Evolutionary conservation across 2,329 filamentous ascomycete genomes (phyloP), one percentile per base, ranked within the genome.

Genomic region (Capronia coronata): DNA sequence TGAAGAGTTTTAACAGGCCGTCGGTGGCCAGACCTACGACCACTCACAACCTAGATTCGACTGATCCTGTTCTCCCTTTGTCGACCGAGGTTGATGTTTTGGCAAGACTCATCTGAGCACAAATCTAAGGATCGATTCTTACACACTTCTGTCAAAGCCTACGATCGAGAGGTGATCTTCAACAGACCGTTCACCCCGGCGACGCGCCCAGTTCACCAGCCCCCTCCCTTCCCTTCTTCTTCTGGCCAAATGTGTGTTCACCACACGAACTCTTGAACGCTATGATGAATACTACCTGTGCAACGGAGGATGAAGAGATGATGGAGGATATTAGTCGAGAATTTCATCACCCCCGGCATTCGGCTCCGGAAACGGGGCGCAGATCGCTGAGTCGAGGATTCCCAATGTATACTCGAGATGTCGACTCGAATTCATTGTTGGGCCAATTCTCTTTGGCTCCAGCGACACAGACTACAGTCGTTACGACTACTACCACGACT

Each of bases 401-500:
- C 14, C 11, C 19, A 32, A 44, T 56, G 27, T 59, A 58, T 10
- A 45, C 59, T 21, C 55, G 50, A 25, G 59, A 61, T 49, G 56
- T 54, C 32, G 53, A 63, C n/a, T 50, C 63, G 9, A 62, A 61
- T 32, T 61, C 62, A 52, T 74, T 76, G 40, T 66, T 83, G 49
- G 80, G 75, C 38, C 78, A 80, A 61, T 75, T 83, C 51, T 79
- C 77, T 1, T 79, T 80, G 59, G 78, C 76, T 49, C 80, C 80
- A 23, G 75, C 80, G 13, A 83, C 80, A 10, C 77, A 79, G 61
- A 82, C 80, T 9, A 83, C 80, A 0, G 76, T 82, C 9, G 81
- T 95, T 55, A 95, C 90, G 1, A 96, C 91, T 0, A 96, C 90
- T 0, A 96, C 89, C 0, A 94, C 88, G 0, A 94, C 90, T 1